Conservation (phyloP, 768 basidiomycete genomes). For the Hericium rajendrae region DNA sequence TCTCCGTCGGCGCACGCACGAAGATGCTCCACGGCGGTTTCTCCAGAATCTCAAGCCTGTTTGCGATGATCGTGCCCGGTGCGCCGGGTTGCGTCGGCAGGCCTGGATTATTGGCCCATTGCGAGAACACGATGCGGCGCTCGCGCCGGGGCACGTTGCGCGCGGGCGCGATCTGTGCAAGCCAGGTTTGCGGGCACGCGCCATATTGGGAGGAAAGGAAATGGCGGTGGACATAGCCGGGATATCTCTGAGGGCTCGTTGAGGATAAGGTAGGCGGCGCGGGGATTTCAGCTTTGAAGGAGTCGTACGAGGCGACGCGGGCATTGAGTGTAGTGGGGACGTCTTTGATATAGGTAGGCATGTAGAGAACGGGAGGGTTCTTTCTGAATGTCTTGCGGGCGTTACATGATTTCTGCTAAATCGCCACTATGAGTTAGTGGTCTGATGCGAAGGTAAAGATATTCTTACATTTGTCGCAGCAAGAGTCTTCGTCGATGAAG, state of each 20-base stretch:
- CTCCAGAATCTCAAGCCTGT: not conserved
- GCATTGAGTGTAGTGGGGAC: not conserved
- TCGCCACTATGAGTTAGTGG: not conserved
- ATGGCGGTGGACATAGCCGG: not conserved
- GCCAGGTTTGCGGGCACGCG: not conserved
- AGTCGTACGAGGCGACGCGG: not conserved
- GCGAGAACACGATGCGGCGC: not conserved
- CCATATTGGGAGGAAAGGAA: not conserved
- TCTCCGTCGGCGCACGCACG: not conserved
- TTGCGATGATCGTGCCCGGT: not conserved
- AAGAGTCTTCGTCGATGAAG: not conserved
- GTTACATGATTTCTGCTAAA: too few relatives aligned
- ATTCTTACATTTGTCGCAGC: not conserved
- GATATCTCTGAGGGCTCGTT: not conserved
- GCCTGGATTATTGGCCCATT: not conserved
- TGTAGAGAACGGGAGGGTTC: not conserved
- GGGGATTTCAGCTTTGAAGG: not conserved
- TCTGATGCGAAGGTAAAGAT: not conserved
- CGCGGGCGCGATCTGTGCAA: not conserved
- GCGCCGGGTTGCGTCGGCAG: not conserved
- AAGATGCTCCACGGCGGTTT: not conserved
- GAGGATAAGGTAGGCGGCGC: not conserved
- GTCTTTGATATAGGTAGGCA: not conserved
- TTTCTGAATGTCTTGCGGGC: not conserved
- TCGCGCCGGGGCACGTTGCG: not conserved